These are phyloP conservation scores for Globisporangium perplexum DNA, from an alignment of 352 stramenopile species.

Conservation along the genomic window DNA sequence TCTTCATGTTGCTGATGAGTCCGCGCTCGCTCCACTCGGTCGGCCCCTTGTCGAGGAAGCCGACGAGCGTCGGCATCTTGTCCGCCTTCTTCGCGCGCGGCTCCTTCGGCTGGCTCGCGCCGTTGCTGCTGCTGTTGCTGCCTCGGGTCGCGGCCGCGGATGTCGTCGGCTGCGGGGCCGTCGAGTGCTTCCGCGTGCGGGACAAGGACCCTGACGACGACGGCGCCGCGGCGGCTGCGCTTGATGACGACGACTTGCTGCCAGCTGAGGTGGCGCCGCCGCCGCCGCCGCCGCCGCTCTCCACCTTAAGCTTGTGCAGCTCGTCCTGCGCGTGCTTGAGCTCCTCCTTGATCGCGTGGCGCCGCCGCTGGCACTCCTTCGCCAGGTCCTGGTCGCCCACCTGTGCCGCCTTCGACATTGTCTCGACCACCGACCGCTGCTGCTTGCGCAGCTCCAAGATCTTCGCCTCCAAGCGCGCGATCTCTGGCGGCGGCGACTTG, in stretches of 20 bases:
- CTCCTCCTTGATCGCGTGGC: conserved; percentile 75
- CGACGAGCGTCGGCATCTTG: conserved; percentile 68
- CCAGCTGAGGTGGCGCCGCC: too few relatives aligned
- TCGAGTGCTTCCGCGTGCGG: conserved; percentile 5
- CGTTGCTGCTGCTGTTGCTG: conserved; percentile 10
- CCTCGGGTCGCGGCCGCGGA: conserved; percentile 17
- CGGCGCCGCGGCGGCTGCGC: neutral
- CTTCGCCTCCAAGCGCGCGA: conserved; percentile 51
- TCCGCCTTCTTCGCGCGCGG: conserved; percentile 30
- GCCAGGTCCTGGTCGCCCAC: conserved; percentile 64
- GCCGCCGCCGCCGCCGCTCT: neutral
- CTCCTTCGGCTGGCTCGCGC: conserved; percentile 12
- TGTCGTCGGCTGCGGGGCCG: conserved; percentile 1
- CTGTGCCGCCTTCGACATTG: conserved; percentile 64
- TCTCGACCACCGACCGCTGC: conserved; percentile 65
- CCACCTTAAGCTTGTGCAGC: conserved; percentile 52
- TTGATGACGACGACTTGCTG: neutral
- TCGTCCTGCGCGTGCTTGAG: conserved; percentile 64
- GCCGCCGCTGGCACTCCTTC: conserved; percentile 69
- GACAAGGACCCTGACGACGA: conserved; percentile 13
- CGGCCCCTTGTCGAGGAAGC: conserved; percentile 83
- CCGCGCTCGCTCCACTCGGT: conserved; percentile 78
- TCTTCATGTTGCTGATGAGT: conserved; percentile 81
- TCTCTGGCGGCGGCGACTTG: conserved; percentile 38
- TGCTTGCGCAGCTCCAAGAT: conserved; percentile 79